Evolutionary conservation across 768 basidiomycete species (phyloP), one percentile per base, ranked within the genome.

Genomic region (Collybia nuda): DNA sequence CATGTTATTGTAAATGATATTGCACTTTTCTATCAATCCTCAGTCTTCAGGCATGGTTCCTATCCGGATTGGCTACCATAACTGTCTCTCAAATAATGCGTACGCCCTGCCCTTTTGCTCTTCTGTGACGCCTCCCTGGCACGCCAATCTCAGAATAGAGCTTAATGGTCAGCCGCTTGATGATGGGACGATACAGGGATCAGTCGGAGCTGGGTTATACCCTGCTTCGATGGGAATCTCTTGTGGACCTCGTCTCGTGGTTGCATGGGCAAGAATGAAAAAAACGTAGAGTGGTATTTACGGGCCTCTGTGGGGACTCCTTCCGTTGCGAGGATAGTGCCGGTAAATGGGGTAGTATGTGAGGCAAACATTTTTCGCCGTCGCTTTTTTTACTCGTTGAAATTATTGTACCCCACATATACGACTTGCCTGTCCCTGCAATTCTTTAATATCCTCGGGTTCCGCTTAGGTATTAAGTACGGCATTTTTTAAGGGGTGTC

Each of bases 251-350:
- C 36, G 47, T 47, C 53, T 48, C 22, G 37, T 21, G 24, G 28
- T 50, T 38, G 38, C 44, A 29, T 51, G 59, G 68, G 67, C 67
- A 42, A 65, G 37, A 71, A 55, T 51, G 35, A 65, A 64, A 56
- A n/a, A 65, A 71, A 73, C 75, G 75, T 70, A 68, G 74, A 82
- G 73, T 76, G 75, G 79, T 70, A 67, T 60, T 62, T 71, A 76
- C 77, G 61, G 62, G 85, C 85, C 78, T 78, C 82, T 83, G 80
- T 84, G 84, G 85, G 87, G 87, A 89, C 88, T 86, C 82, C 77
- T 77, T 77, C 84, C 79, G 73, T 69, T 80, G 87, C 84, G 69
- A 88, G 88, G 85, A 59, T 59, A 64, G 82, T 90, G 87, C 84
- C 72, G 81, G 85, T 75, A 68, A 56, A 62, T 70, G 78, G 86